Percentiles rank a stretch among this genome's conserved stretches.
These are phyloP conservation scores for Dissophora ornata DNA, from an alignment of 192 early-diverging fungal genomes.

Conservation along the genomic window DNA sequence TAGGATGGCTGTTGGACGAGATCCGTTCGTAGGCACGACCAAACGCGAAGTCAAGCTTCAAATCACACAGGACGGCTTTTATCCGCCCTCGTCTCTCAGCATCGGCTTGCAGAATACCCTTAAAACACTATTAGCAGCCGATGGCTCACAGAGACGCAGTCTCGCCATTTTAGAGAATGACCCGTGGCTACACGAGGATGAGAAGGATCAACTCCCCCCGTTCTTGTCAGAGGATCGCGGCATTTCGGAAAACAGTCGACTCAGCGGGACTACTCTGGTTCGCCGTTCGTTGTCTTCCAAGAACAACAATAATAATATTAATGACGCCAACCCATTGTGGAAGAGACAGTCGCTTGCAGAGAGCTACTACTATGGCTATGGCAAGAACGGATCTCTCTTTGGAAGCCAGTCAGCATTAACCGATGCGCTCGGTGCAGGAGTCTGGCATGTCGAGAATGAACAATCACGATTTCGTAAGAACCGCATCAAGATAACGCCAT, in stretches of 20 bases:
- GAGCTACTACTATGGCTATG: constrained; percentile 32
- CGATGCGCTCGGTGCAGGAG: constrained; percentile 13
- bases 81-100: constrained; percentile 57
- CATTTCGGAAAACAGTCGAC: constrained; percentile 24
- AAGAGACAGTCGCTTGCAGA: constrained; percentile 37
- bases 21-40: constrained; percentile 63
- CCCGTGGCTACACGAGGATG: constrained; percentile 58
- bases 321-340: constrained; percentile 2
- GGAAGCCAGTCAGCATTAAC: constrained; percentile 14
- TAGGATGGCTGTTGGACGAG: constrained; percentile 74
- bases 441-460: constrained; percentile 25
- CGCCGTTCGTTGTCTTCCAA: constrained; percentile 21
- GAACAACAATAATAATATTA: constrained; percentile 5
- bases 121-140: constrained; percentile 56
- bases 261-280: constrained; percentile 37
- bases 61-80: constrained; percentile 55
- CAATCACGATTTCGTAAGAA: constrained; percentile 46
- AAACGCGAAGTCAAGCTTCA: constrained; percentile 65
- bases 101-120: constrained; percentile 55
- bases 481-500: constrained; percentile 21
- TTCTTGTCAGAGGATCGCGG: constrained; percentile 29
- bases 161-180: constrained; percentile 57
- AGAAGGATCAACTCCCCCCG: not conserved
- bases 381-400: constrained; percentile 17
- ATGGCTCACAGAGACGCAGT: constrained; percentile 54